These are phyloP conservation scores for Lasiodiplodia gonubiensis DNA, from an alignment of 2,329 filamentous ascomycete species.

Conservation along the genomic window DNA sequence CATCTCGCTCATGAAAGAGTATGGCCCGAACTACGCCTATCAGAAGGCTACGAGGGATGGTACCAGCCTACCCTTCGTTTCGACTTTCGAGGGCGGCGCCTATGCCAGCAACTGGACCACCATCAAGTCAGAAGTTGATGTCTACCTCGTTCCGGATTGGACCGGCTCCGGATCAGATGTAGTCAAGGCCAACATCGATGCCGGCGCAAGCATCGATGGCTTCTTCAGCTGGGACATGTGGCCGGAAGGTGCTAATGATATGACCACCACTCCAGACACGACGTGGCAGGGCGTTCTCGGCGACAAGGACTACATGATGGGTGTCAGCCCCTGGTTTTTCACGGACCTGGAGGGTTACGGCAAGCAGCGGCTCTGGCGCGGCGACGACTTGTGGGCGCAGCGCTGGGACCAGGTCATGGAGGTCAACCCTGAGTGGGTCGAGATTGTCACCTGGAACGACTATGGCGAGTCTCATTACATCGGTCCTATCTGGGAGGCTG, in stretches of 20 bases:
- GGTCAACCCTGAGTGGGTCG: conserved; percentile 54
- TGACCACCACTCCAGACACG: conserved; percentile 51
- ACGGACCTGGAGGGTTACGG: conserved; percentile 62
- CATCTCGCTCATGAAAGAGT: conserved; percentile 38
- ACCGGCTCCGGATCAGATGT: conserved; percentile 48
- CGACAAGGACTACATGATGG: conserved; percentile 52
- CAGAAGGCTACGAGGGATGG: conserved; percentile 48
- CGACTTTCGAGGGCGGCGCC: conserved; percentile 58
- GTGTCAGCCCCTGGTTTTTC: conserved; percentile 59
- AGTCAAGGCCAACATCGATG: conserved; percentile 44
- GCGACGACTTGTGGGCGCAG: conserved; percentile 66
- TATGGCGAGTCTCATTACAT: conserved; percentile 64
- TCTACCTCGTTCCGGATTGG: conserved; percentile 52
- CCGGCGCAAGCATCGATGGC: conserved; percentile 48
- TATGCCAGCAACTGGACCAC: conserved; percentile 50
- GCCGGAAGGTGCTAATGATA: conserved; percentile 57
- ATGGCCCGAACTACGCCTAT: conserved; percentile 51
- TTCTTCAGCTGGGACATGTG: conserved; percentile 59
- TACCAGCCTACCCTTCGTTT: conserved; percentile 51
- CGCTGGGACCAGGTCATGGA: conserved; percentile 39
- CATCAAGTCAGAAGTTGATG: conserved; percentile 44
- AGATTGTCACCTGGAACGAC: conserved; percentile 66
- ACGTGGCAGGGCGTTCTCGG: conserved; percentile 47
- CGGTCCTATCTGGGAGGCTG: conserved; percentile 54
- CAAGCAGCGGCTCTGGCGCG: conserved; percentile 69